Percentiles rank a stretch among this genome's conserved stretches.
Conservation (phyloP, 164 flowering plant genomes). For the Piper betle region DNA sequence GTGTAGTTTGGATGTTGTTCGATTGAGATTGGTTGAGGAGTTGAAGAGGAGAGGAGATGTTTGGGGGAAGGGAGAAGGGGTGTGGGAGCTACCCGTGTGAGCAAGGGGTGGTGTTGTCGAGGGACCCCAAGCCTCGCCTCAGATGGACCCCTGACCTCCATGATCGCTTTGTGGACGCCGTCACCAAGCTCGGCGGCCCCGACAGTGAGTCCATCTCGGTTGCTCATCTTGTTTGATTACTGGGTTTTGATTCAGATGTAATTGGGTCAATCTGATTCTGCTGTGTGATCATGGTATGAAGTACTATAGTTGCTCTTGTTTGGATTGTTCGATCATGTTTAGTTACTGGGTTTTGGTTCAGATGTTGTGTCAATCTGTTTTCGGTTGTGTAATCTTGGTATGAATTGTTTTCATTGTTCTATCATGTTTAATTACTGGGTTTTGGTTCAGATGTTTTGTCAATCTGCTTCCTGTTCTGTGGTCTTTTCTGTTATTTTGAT, state of each 20-base stretch:
- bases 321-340: too few species aligned
- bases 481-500: too few species aligned
- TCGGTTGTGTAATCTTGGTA: too few species aligned
- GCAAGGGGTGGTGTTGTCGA: constrained; percentile 12
- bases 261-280: too few species aligned
- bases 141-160: constrained; percentile 31
- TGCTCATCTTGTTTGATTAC: background rate
- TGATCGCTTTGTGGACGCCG: constrained; percentile 22
- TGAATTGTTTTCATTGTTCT: too few species aligned
- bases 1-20: background rate
- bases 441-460: too few species aligned
- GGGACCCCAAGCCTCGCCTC: constrained; percentile 22
- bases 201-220: constrained; percentile 17
- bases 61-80: constrained; percentile 12
- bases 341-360: too few species aligned
- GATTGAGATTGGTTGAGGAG: background rate
- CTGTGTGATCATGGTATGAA: too few species aligned
- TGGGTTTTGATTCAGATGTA: background rate
- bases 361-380: too few species aligned
- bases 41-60: background rate
- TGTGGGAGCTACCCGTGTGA: constrained; percentile 10
- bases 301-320: too few species aligned
- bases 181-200: constrained; percentile 27
- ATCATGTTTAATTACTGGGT: too few species aligned
- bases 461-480: too few species aligned